Evolutionary conservation across 2,329 filamentous ascomycete genomes (phyloP), one percentile per base, ranked within the genome.

Genomic region (Ceratocystiopsis minuta): DNA sequence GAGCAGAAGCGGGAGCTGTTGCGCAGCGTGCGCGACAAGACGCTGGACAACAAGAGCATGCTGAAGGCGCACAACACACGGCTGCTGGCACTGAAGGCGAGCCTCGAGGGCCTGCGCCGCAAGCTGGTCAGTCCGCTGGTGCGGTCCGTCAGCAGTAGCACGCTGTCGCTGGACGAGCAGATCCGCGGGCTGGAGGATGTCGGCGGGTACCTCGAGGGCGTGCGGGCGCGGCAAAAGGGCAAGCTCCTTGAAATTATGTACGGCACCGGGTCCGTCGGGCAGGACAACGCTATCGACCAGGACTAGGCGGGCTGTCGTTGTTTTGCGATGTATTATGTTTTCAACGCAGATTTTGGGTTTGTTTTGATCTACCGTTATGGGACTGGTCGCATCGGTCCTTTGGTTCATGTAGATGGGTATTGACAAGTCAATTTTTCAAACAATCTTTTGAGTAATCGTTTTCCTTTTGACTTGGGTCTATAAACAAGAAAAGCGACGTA

Each of bases 41-140:
- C 87, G 2, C 76, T 94, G 18, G 73, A 75, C 46, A 93, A 95
- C 63, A 95, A 95, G 61, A 75, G 77, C 48, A 70, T 92, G 33
- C 70, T 96, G 10, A 75, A 90, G 49, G 80, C 86, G 52, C 87
- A 95, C 59, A 90, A 92, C 52, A 76, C 80, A 46, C 80, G 82
- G 47, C 71, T 96, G 34, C 67, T 90, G 42, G 80, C 80, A 3
- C 69, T 96, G 35, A 90, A 93, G 56, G 78, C 83, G 12, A 88
- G 83, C 50, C 71, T 96, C 15, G 87, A 95, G 62, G 79, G 70
- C n/a, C 65, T 94, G 38, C 68, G 88, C 33, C 70, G 80, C 48
- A 90, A 87, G 56, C 68, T 95, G 16, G 81, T 94, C 35, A 83
- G 76, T 41, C 88, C 88, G 15, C 68, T 95, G 3, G 80, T 95